Base-by-base conservation (phyloP, 2,329 filamentous ascomycete genomes). In the Arthrobotrys sphaeroides region DNA sequence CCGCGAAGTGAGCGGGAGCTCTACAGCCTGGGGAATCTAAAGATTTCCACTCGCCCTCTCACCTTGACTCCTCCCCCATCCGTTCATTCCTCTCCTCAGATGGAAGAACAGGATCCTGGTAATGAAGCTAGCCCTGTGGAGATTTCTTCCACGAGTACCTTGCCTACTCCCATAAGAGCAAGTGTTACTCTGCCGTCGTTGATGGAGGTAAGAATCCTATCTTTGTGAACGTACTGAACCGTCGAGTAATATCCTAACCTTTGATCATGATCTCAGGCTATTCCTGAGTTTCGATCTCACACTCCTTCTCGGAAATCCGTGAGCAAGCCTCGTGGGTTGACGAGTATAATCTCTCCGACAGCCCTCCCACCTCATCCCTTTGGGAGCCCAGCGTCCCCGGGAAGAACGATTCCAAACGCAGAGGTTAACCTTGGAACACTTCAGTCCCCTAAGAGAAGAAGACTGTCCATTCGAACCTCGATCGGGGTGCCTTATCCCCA, bases 241-340 rank as follows among this genome's bases (percentile, higher is more conserved):
- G 45, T 51, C 7, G 38, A 61, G 33, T 33, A 45, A 12, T 53
- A 59, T 43, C 43, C 77, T 74, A 24, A 73, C 69, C 33, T 53
- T 28, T 51, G 26, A n/a, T n/a, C n/a, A n/a, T n/a, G n/a, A 28
- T 51, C 40, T 49, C 73, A 79, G 78, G 78, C 78, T 16, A 78
- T 79, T 69, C 78, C 78, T 57, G 78, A 79, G 53, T 79, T 78
- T 51, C 76, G 77, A 47, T 78, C 78, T 59, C 77, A 78, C 47
- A 73, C 61, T 61, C 70, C 78, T 59, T 78, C 72, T 36, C 64
- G 72, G 43, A 75, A 75, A 55, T 75, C 72, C 20, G 49, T 51
- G 64, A 75, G 72, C 72, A 75, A 65, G 45, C 72, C 64, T 49
- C 72, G 72, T 53, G 72, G 72, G 31, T 49, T 75, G 59, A 75